Evolutionary conservation across 345 rosid species (phyloP), one percentile per base, ranked within the genome.

Genomic region (Geranium brycei): DNA sequence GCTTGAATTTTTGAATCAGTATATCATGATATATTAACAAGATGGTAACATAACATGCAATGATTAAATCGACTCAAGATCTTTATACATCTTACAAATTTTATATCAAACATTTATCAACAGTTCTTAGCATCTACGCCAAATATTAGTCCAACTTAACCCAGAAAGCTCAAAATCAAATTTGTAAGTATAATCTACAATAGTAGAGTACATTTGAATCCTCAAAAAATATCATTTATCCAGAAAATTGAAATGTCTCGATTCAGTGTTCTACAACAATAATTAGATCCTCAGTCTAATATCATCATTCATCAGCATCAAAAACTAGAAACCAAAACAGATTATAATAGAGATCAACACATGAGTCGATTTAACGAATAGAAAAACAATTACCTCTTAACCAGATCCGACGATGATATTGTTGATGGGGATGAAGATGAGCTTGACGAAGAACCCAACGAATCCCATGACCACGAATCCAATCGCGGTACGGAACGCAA

Each of bases 391-490:
- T 72, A 72, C 53, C 53, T 47, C 72, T 65, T 72, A 68, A 61
- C 58, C 31, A 62, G 77, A 66, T 4, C 70, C 72, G 58, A 73
- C 70, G 14, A 73, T 73, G 28, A 73, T 73, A 60, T 69, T 73
- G 69, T 73, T 73, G 51, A 73, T 69, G 13, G 77, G 77, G 56
- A 73, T 69, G 69, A 69, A 73, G 64, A 73, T 69, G 31, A 69
- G 53, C 70, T 73, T 73, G 51, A 69, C 77, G 41, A 73, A 65
- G 67, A 69, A 73, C 14, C 73, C 77, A 2, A 69, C 77, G 57
- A 73, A 69, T 31, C 77, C 77, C 77, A 73, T 73, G 41, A 66
- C 73, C 58, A 69, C 73, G 63, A 73, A 73, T 4, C 77, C 77
- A 31, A 73, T 62, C 28, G 77, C 77, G 14, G 73, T 73, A 66